Base-by-base conservation (phyloP, 2,329 filamentous ascomycete genomes). In the Alternaria triticina region DNA sequence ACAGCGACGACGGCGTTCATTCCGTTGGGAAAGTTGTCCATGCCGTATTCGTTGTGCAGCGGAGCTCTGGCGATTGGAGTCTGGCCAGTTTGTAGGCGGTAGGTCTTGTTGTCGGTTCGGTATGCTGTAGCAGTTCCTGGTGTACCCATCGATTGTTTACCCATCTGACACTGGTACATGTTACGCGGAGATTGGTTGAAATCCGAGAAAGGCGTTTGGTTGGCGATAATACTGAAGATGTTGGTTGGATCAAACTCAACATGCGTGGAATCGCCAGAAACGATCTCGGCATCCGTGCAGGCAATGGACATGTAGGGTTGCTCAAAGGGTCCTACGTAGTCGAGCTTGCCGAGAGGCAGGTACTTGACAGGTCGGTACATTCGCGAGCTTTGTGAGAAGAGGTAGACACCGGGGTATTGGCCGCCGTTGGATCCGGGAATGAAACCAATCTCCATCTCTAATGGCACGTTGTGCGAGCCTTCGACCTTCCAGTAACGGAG, bases 301-400 rank as follows among this genome's bases (percentile, higher is more conserved):
- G 96, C 94, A 77, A 99, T 97, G 52, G 94, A 94, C 95, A 99
- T 97, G 84, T 96, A 98, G 0, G 95, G 94, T 82, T 99, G 96
- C 81, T 99, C 96, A 70, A 96, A 92, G 0, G 96, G 92, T 10
- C 96, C 96, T 33, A 99, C 91, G 67, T 89, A 94, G 81, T 99
- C 96, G 71, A 92, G 86, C 78, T 92, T 93, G 64, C 93, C 91
- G 5, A 97, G 85, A 5, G 94, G 91, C 27, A 99, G 86, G 77
- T 98, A 97, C 80, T 95, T 97, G 73, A 96, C 93, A 2, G 95
- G 94, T 64, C 96, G 87, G 62, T 95, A 88, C 93, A 99, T 96
- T 23, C 76, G 76, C 92, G 96, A 89, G 5, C 93, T 86, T 57
- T 92, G 88, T 2, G 94, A 96, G 70, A 94, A 92, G 87, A 99